A percentile compares a stretch with the other conserved stretches of the same genome.
Evolutionary conservation across 441 rosid species (phyloP).

Genomic region (Erodium texanum): DNA sequence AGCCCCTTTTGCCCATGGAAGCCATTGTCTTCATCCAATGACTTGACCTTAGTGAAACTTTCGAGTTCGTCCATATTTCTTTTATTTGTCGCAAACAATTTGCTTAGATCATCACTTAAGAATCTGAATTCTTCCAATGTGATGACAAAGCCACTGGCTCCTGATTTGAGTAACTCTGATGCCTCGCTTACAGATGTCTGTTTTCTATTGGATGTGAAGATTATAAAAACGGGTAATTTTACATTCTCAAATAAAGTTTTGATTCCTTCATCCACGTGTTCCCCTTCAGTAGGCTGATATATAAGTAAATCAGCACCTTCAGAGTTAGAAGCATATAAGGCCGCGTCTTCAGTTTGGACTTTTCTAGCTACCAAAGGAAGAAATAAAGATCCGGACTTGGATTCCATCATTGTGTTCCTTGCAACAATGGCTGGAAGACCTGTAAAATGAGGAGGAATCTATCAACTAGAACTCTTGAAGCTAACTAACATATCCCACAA

Average conservation of each 20-base stretch:
- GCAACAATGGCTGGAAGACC: slow-evolving; percentile 90
- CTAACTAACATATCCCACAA: neutral
- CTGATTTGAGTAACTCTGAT: slow-evolving; percentile 34
- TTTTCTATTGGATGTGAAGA: slow-evolving; percentile 21
- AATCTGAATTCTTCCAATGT: slow-evolving; percentile 58
- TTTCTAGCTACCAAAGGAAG: slow-evolving; percentile 81
- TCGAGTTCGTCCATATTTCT: slow-evolving; percentile 19
- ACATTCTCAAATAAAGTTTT: slow-evolving; percentile 41
- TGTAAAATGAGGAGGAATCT: slow-evolving; percentile 22
- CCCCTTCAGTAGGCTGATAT: slow-evolving; percentile 30
- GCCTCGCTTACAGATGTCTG: slow-evolving; percentile 24
- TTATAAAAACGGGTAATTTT: slow-evolving; percentile 54
- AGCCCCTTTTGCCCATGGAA: slow-evolving; percentile 23
- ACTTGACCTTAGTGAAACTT: slow-evolving; percentile 16
- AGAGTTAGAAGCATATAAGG: slow-evolving; percentile 52
- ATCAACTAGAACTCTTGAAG: neutral
- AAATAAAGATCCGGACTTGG: slow-evolving; percentile 54
- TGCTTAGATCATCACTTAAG: slow-evolving; percentile 41
- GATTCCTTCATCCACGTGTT: slow-evolving; percentile 23
- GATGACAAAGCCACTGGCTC: slow-evolving; percentile 74
- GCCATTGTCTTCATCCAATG: slow-evolving; percentile 22
- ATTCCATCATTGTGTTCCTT: slow-evolving; percentile 69
- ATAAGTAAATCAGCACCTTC: slow-evolving; percentile 96
- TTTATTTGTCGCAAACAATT: slow-evolving; percentile 25
- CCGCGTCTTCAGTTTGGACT: slow-evolving; percentile 54